These are phyloP conservation scores for Chrysoporthe puriensis DNA, from an alignment of 2,329 filamentous ascomycete species.

Conservation along the genomic window DNA sequence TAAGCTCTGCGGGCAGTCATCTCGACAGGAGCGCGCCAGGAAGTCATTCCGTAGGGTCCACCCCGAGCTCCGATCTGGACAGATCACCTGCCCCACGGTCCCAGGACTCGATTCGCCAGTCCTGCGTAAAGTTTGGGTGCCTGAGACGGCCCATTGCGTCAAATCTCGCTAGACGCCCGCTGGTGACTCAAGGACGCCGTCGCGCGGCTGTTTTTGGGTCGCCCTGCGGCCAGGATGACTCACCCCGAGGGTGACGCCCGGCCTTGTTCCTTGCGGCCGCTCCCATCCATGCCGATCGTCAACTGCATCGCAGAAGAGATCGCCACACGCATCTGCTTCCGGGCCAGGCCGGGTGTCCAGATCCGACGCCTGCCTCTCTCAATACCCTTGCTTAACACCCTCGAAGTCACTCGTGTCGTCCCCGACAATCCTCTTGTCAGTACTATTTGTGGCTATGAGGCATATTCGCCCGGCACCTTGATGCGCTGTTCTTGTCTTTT, in stretches of 20 bases:
- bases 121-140: neutral
- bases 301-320: neutral
- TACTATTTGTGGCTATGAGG: neutral
- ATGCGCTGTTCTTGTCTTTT: neutral
- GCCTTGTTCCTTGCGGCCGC: neutral
- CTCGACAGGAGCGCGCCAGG: neutral
- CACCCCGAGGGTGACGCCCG: conserved; percentile 19
- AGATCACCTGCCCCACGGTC: conserved; percentile 18
- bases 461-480: neutral
- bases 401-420: conserved; percentile 1
- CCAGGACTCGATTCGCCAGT: conserved; percentile 7
- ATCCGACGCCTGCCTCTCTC: conserved; percentile 2
- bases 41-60: conserved; percentile 8
- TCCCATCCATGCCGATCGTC: neutral
- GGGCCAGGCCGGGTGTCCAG: neutral
- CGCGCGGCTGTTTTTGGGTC: neutral
- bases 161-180: conserved; percentile 5
- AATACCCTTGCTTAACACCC: conserved; percentile 6
- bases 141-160: conserved; percentile 1
- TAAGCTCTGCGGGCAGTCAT: conserved; percentile 4
- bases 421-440: neutral
- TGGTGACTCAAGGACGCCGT: conserved; percentile 26
- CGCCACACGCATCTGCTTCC: neutral
- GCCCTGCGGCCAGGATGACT: conserved; percentile 21
- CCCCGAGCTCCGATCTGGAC: conserved; percentile 26